Evolutionary conservation across 2,329 filamentous ascomycete genomes (phyloP).

Genomic region (Clarireedia paspali): DNA sequence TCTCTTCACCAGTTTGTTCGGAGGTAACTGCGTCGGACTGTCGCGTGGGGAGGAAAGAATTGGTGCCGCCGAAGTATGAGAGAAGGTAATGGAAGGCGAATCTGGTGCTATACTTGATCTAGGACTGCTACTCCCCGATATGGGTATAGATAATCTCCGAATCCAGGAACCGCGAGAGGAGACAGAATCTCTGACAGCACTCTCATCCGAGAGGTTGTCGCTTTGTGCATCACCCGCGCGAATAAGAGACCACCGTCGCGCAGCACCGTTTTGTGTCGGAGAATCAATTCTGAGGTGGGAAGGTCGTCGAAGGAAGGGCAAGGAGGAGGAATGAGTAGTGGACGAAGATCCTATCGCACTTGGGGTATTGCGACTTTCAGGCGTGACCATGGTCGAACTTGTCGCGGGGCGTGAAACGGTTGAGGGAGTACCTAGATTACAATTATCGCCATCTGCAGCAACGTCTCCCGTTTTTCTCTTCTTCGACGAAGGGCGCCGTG

Average conservation of each 20-base stretch:
- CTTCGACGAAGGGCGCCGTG: constrained; percentile 24
- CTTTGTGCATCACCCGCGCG: constrained; percentile 21
- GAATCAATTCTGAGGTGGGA: constrained; percentile 19
- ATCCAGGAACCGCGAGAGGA: constrained; percentile 66
- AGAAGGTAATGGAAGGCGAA: constrained; percentile 57
- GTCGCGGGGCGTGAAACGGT: constrained; percentile 24
- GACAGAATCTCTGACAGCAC: constrained; percentile 40
- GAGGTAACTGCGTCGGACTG: constrained; percentile 41
- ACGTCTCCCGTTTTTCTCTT: constrained; percentile 24
- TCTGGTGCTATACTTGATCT: constrained; percentile 59
- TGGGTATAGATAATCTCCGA: constrained; percentile 59
- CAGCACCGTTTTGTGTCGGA: constrained; percentile 14
- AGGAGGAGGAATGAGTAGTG: constrained; percentile 11
- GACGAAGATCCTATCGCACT: constrained; percentile 14
- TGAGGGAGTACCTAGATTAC: constrained; percentile 18
- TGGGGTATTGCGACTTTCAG: constrained; percentile 14
- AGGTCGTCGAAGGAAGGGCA: constrained; percentile 10
- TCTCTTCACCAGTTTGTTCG: constrained; percentile 75
- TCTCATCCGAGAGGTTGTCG: constrained; percentile 17
- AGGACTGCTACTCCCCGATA: constrained; percentile 55
- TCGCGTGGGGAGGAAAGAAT: constrained; percentile 39
- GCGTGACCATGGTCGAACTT: constrained; percentile 23
- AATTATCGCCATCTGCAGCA: constrained; percentile 16
- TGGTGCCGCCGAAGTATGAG: constrained; percentile 58
- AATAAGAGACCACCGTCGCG: constrained; percentile 20